These are phyloP conservation scores for Pythium insidiosum DNA, from an alignment of 352 stramenopile species.

Conservation along the genomic window DNA sequence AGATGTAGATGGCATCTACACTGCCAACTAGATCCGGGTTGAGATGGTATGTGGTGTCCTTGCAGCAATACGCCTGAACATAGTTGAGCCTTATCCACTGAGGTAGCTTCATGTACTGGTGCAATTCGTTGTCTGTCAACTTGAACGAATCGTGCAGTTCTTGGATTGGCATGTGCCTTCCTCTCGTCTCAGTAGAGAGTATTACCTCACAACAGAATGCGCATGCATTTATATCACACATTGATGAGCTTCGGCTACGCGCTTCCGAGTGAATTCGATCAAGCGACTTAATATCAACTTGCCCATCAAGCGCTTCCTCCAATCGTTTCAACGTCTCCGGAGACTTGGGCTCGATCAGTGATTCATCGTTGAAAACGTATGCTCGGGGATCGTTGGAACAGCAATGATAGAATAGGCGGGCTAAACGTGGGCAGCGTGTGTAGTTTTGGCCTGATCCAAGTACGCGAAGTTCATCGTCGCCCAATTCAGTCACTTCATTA, in stretches of 20 bases:
- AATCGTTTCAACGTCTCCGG: neutral
- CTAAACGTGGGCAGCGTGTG: neutral
- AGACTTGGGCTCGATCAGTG: neutral
- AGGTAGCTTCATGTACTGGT: too few species aligned
- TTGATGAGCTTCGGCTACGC: neutral
- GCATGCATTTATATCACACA: neutral
- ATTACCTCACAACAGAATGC: neutral
- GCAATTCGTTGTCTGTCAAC: too few species aligned
- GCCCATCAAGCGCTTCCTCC: neutral
- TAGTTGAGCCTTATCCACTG: too few species aligned
- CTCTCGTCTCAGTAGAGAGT: too few species aligned
- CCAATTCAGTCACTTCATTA: neutral
- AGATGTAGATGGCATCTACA: too few species aligned
- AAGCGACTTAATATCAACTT: neutral
- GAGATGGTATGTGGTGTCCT: neutral
- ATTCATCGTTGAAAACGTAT: slow-evolving; percentile 1
- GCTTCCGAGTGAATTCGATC: neutral
- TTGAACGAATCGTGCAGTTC: too few species aligned
- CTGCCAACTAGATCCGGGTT: neutral
- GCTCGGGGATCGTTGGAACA: neutral
- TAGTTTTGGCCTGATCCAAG: neutral
- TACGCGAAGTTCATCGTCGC: neutral
- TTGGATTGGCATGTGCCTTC: too few species aligned
- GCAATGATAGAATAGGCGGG: neutral
- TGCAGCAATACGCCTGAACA: too few species aligned